Base-by-base conservation (phyloP, 176 grass and related monocot genomes). In the Canna indica region DNA sequence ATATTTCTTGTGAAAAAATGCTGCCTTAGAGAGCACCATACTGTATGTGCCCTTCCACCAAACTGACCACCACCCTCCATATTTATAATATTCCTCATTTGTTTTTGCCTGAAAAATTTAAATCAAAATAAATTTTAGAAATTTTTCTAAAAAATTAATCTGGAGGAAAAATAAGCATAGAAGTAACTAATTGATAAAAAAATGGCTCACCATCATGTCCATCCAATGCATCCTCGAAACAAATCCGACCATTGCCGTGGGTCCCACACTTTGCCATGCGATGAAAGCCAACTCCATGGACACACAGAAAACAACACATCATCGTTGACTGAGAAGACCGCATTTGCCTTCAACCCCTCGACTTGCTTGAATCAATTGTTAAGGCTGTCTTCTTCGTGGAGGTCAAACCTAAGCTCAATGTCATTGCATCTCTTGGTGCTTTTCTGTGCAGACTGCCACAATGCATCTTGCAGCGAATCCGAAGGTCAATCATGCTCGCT, bases 1-100 rank as follows among this genome's bases (percentile, higher is more conserved):
- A 70, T 99, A 99, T 18, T 68, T 29, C 34, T 26, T 85, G 76
- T 93, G 86, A 50, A 99, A 78, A 72, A 99, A 99, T 48, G 89
- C 81, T 0, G 94, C 84, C 77, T 99, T 99, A 3, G 94, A 99
- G 36, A 99, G 94, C 73, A 99, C 80, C 75, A 93, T 90, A 9
- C 94, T 99, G 11, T 99, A 99, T 28, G 86, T 82, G 70, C 94
- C 94, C 45, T 64, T 87, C 89, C 94, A 90, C 94, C 94, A 99
- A 39, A 99, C 94, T 33, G 94, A 93, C 94, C 94, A 88, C 94
- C 94, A 99, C 46, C 86, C 81, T 69, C 84, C 81, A 53, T 99
- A 99, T 59, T 16, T 32, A 74, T 78, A 85, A n/a, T n/a, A n/a
- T 69, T 73, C 15, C 27, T 41, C 3, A 30, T 24, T n/a, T 30